Conservation (phyloP, 2,329 filamentous ascomycete species). For the Helminthosporium solani region DNA sequence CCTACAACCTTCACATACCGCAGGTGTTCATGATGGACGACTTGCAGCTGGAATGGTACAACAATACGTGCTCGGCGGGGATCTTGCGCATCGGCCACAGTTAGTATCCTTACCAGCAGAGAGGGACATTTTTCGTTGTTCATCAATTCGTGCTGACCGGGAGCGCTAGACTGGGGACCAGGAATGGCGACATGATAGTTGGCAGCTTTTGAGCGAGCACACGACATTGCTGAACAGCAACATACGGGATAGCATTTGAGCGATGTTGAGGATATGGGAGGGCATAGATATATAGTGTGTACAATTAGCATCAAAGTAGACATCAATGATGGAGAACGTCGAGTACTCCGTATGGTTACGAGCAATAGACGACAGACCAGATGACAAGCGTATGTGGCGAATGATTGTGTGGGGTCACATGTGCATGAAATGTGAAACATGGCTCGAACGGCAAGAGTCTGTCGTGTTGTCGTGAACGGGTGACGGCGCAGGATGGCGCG, state of each 20-base stretch:
- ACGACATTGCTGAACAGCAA: background rate
- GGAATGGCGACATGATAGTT: background rate
- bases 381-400: background rate
- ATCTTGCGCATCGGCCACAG: conserved; percentile 34
- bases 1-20: conserved; percentile 40
- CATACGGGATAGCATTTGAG: conserved; percentile 1
- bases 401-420: background rate
- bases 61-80: conserved; percentile 53
- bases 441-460: background rate
- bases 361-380: conserved; percentile 1
- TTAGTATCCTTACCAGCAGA: conserved; percentile 15
- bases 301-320: background rate
- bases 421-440: background rate
- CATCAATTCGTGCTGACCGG: conserved; percentile 4
- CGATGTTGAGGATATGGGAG: conserved; percentile 1
- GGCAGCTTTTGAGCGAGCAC: background rate
- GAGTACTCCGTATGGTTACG: too few species aligned
- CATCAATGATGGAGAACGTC: background rate
- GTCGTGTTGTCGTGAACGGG: background rate
- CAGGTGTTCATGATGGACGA: conserved; percentile 52
- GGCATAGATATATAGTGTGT: conserved; percentile 3
- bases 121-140: background rate
- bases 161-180: conserved; percentile 6
- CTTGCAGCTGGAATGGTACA: conserved; percentile 51
- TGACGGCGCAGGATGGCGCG: too few species aligned